Percentiles rank a stretch among this genome's conserved stretches.
Evolutionary conservation across 768 basidiomycete genomes (phyloP).

Genomic region (Mycena metata): DNA sequence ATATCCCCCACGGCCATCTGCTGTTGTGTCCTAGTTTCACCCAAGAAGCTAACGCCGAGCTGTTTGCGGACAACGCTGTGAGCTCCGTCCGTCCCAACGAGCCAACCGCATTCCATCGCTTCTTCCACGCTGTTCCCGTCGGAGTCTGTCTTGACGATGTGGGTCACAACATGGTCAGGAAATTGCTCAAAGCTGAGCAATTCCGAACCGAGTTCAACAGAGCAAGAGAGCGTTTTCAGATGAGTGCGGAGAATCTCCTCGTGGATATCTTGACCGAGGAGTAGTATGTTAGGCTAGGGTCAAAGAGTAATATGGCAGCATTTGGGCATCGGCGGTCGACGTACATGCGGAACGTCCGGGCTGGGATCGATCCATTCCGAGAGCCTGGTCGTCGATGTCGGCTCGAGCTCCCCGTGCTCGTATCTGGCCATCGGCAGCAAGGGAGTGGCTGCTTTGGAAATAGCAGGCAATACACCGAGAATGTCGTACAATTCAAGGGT

Average conservation of each 20-base stretch:
- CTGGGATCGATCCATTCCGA: slow-evolving; percentile 32
- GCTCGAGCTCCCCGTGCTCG: slow-evolving; percentile 28
- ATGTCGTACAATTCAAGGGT: slow-evolving; percentile 43
- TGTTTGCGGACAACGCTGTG: slow-evolving; percentile 53
- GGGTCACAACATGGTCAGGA: slow-evolving; percentile 46
- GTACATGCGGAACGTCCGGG: slow-evolving; percentile 40
- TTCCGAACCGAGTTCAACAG: slow-evolving; percentile 54
- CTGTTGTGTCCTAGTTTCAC: slow-evolving; percentile 50
- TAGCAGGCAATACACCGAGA: slow-evolving; percentile 40
- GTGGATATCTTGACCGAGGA: slow-evolving; percentile 43
- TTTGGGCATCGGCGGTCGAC: background rate
- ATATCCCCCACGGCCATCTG: slow-evolving; percentile 54
- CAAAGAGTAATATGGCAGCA: background rate
- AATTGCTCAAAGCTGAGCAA: slow-evolving; percentile 51
- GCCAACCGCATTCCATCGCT: slow-evolving; percentile 44
- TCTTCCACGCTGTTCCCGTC: slow-evolving; percentile 46
- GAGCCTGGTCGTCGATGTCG: background rate
- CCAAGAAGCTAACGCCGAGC: slow-evolving; percentile 57
- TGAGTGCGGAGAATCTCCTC: slow-evolving; percentile 51
- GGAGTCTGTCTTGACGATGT: slow-evolving; percentile 38
- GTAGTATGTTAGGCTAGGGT: slow-evolving; percentile 36
- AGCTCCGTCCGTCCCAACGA: slow-evolving; percentile 61
- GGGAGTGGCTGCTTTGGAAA: slow-evolving; percentile 14
- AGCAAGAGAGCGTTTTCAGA: slow-evolving; percentile 41
- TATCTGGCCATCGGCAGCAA: slow-evolving; percentile 30